Base-by-base conservation (phyloP, 352 stramenopile species). In the Globisporangium acanthophoron region DNA sequence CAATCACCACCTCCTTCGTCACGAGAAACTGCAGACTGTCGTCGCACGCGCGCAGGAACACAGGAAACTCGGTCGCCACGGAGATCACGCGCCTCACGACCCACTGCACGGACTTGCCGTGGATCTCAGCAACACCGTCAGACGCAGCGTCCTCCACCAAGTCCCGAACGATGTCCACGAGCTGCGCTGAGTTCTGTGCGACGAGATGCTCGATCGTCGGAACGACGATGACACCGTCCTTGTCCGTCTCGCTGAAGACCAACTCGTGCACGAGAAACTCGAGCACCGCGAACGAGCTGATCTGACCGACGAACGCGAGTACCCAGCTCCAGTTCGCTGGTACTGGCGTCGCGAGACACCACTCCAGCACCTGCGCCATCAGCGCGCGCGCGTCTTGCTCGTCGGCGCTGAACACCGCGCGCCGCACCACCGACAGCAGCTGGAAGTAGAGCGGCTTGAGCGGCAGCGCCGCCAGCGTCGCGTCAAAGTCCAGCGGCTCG, bases 1-100 rank as follows among this genome's bases (percentile, higher is more conserved):
- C 51, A 2, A 33, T 40, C 15, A 87, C 66, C 21, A 86, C 37
- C 15, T 88, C 71, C 6, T 71, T 56, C 16, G 80, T 87, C 15
- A 90, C 50, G 9, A 90, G 66, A 64, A 73, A 88, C 58, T 90
- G 76, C 9, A 90, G 68, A 29, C 65, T 87, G 27, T 85, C 74
- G 48, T 87, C 80, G 43, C 78, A 76, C 0, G 70, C 62, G 8
- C 54, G 54, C 6, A 88, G 60, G 8, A 88, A 55, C 11, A 64
- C 43, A 5, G 64, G 50, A 5, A 70, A 87, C 12, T 68, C 43
- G 33, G 58, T 67, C 5, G 65, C 72, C 15, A 90, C 6, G 1
- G 59, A 46, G 15, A 88, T 27, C 8, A 90, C 57, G 8, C 52
- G 63, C 15, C 37, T 46, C 31, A 83, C 54, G 5, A 62, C 64